Conservation (phyloP, 352 stramenopile genomes). For the Phytophthora palmivora region DNA sequence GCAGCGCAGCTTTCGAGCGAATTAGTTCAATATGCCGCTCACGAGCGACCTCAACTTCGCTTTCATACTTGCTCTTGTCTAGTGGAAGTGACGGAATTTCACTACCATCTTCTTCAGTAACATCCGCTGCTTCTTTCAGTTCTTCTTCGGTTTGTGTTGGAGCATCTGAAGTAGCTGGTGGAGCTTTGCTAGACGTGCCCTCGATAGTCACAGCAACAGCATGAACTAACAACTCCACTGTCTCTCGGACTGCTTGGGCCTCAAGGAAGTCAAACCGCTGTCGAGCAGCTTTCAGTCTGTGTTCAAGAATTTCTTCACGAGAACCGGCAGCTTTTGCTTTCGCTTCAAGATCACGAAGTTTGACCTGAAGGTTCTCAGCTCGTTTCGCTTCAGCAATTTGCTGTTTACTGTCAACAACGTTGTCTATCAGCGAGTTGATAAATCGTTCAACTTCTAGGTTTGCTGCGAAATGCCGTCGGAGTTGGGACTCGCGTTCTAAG, state of each 20-base stretch:
- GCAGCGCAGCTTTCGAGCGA: slow-evolving; percentile 52
- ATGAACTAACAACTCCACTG: slow-evolving; percentile 48
- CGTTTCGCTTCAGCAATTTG: slow-evolving; percentile 28
- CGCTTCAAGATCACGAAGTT: slow-evolving; percentile 45
- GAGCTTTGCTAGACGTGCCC: slow-evolving; percentile 2
- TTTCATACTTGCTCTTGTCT: slow-evolving; percentile 52
- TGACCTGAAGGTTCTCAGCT: slow-evolving; percentile 23
- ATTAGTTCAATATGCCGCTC: slow-evolving; percentile 52
- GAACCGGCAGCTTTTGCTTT: slow-evolving; percentile 31
- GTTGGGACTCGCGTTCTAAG: slow-evolving; percentile 19
- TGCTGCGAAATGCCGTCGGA: slow-evolving; percentile 17
- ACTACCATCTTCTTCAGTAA: background rate
- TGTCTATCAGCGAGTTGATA: slow-evolving; percentile 49
- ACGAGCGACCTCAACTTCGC: slow-evolving; percentile 48
- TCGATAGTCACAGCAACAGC: slow-evolving; percentile 52
- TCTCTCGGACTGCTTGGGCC: slow-evolving; percentile 45
- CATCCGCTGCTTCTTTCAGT: background rate
- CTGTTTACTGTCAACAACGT: slow-evolving; percentile 52
- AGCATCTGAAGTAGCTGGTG: slow-evolving; percentile 9
- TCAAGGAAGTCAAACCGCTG: slow-evolving; percentile 48
- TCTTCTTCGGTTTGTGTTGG: slow-evolving; percentile 24
- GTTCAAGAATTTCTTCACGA: slow-evolving; percentile 46
- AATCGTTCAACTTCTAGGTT: slow-evolving; percentile 35
- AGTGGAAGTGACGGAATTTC: slow-evolving; percentile 12
- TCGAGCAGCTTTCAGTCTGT: slow-evolving; percentile 33